Conservation (phyloP, 768 basidiomycete species). For the Candolleomyces efflorescens region DNA sequence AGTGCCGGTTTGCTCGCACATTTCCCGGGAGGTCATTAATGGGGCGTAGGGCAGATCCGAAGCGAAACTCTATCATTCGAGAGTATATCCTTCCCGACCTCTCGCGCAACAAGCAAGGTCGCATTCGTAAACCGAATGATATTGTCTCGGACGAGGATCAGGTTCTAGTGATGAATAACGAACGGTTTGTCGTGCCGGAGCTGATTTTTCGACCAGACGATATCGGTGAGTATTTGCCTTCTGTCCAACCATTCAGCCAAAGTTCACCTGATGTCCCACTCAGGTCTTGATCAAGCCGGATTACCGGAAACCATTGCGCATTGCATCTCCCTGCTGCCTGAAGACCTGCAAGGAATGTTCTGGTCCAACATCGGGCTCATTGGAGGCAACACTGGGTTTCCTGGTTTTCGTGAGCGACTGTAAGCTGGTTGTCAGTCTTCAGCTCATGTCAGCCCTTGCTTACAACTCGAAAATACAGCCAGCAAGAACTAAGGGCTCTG, state of each 20-base stretch:
- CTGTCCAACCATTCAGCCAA: conserved; percentile 1
- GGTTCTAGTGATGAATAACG: conserved; percentile 84
- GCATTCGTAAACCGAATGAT: conserved; percentile 50
- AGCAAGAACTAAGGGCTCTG: conserved; percentile 68
- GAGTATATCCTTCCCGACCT: conserved; percentile 93
- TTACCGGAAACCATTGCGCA: conserved; percentile 70
- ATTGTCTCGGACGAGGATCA: conserved; percentile 53
- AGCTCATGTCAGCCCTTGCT: background rate
- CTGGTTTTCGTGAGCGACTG: conserved; percentile 74
- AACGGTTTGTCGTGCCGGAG: conserved; percentile 92
- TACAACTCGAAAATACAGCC: conserved; percentile 37
- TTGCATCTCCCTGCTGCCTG: conserved; percentile 72
- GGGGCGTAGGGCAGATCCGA: conserved; percentile 45
- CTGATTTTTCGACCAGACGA: conserved; percentile 86
- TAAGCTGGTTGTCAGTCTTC: conserved; percentile 34
- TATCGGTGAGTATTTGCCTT: conserved; percentile 55
- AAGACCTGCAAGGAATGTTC: conserved; percentile 87
- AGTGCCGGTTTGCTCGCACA: conserved; percentile 4
- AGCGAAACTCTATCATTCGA: conserved; percentile 66
- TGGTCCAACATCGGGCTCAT: conserved; percentile 92
- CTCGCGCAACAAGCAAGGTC: conserved; percentile 58
- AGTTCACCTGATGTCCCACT: background rate
- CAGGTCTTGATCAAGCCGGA: conserved; percentile 77
- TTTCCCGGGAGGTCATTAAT: conserved; percentile 11
- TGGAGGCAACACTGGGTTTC: conserved; percentile 77